Conservation (phyloP, 1,284 basidiomycete genomes). For the Ganoderma lucidum region DNA sequence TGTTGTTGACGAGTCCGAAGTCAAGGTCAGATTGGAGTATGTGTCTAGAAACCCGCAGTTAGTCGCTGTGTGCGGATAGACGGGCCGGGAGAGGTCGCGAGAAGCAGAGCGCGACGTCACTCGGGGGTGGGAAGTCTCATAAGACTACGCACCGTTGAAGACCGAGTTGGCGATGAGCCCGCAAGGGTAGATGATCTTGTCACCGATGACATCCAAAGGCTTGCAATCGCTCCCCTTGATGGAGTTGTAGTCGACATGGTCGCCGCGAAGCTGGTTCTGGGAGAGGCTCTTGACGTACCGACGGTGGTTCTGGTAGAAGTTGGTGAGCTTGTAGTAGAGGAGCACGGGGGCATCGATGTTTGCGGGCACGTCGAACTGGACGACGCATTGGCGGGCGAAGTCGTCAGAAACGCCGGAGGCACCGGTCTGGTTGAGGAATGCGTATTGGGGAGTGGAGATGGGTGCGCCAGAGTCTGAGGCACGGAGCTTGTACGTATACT, state of each 20-base stretch:
- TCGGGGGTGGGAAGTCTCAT: background rate
- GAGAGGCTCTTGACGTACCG: slow-evolving; percentile 96
- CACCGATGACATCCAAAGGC: slow-evolving; percentile 69
- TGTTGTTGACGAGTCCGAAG: slow-evolving; percentile 54
- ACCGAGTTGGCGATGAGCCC: slow-evolving; percentile 98
- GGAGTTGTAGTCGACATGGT: slow-evolving; percentile 58
- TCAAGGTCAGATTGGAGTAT: slow-evolving; percentile 71
- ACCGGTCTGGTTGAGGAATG: slow-evolving; percentile 65
- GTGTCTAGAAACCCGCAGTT: slow-evolving; percentile 66
- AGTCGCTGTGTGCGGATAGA: background rate
- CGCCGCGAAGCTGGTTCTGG: slow-evolving; percentile 86
- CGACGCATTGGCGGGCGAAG: slow-evolving; percentile 69
- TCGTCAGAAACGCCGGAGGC: slow-evolving; percentile 50
- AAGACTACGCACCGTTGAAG: slow-evolving; percentile 82
- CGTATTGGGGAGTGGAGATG: slow-evolving; percentile 66
- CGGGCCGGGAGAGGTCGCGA: slow-evolving; percentile 18
- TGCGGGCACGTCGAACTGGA: slow-evolving; percentile 86
- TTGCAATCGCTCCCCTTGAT: slow-evolving; percentile 88
- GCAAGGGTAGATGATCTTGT: slow-evolving; percentile 88
- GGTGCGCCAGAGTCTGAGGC: slow-evolving; percentile 61
- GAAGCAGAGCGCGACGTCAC: background rate
- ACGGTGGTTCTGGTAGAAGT: slow-evolving; percentile 98
- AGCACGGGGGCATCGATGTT: slow-evolving; percentile 83
- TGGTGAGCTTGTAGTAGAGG: slow-evolving; percentile 96
- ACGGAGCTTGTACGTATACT: slow-evolving; percentile 77